phyloP scores from a whole-genome alignment of 2,329 filamentous ascomycete species.

The Sclerotinia borealis region DNA sequence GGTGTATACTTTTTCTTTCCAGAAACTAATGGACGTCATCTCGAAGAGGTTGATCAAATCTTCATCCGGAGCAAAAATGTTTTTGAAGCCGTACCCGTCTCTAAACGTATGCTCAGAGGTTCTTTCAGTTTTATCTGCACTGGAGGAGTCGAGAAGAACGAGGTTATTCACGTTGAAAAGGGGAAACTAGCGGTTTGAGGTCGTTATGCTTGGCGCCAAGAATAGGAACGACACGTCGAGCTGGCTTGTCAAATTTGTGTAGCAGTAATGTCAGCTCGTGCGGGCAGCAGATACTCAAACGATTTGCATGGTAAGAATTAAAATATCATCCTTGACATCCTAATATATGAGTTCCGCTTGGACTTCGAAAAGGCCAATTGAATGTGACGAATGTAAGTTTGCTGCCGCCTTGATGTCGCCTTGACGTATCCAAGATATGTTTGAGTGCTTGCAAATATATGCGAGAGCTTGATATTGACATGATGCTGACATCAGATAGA shows the following conservation, averaged over 20 bases:
- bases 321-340: not conserved
- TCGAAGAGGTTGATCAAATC: slow-evolving; percentile 31
- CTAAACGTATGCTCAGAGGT: not conserved
- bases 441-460: not conserved
- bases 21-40: slow-evolving; percentile 45
- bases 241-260: not conserved
- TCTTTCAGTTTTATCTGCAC: not conserved
- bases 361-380: not conserved
- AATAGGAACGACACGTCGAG: not conserved
- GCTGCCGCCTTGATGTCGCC: not conserved
- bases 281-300: not conserved
- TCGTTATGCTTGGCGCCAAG: not conserved
- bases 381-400: not conserved
- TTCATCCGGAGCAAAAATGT: slow-evolving; percentile 8
- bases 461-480: not conserved
- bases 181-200: not conserved
- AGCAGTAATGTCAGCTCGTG: not conserved
- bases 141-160: not conserved
- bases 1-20: slow-evolving; percentile 51
- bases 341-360: not conserved
- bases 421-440: not conserved
- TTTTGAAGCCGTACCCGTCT: slow-evolving; percentile 1
- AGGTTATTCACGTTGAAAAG: not conserved
- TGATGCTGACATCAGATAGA: not conserved
- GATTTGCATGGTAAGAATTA: not conserved